Base-by-base conservation (phyloP, 2,329 filamentous ascomycete species). In the Akanthomyces dipterigenus region DNA sequence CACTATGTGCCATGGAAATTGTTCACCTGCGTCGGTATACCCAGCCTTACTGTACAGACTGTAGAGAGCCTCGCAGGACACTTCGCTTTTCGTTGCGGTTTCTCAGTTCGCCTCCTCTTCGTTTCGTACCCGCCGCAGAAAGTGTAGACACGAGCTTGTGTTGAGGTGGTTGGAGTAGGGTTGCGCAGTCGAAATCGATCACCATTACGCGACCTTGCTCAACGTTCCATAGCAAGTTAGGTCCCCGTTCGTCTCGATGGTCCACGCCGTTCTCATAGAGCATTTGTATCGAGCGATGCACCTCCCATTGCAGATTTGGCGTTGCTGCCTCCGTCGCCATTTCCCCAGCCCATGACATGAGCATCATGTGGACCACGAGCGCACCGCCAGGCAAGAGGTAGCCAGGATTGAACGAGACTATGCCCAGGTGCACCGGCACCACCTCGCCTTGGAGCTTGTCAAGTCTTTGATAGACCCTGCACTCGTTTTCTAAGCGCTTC, bases 291-390 rank as follows among this genome's bases (percentile, higher is more conserved):
- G 64, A 67, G 12, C 60, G 63, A 46, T 43, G 45, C 46, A 56
- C 55, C 53, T 65, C 54, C 22, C 46, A 26, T 42, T 6, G 4
- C 9, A 59, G 43, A 38, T 63, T n/a, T n/a, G 40, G 18, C 43
- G n/a, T 18, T 22, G 20, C 26, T 24, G 20, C 51, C 9, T 49
- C 50, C 36, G 31, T 28, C 54, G 31, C 55, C 55, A 66, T 9
- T 9, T 31, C 63, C 31, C 68, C 66, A 8, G 26, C 65, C 67
- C 67, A 69, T 36, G 65, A 66, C 66, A 69, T 67, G 16, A 69
- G 63, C 66, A 69, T 63, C 64, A 67, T 66, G 46, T 66, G 31
- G n/a, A n/a, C n/a, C n/a, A n/a, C n/a, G n/a, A n/a, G n/a, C n/a
- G n/a, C n/a, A n/a, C n/a, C n/a, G n/a, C 63, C 65, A 24, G 64